Percentiles rank a stretch among this genome's conserved stretches.
phyloP scores from a whole-genome alignment of 1,284 basidiomycete species.

The Pholiota adiposa region DNA sequence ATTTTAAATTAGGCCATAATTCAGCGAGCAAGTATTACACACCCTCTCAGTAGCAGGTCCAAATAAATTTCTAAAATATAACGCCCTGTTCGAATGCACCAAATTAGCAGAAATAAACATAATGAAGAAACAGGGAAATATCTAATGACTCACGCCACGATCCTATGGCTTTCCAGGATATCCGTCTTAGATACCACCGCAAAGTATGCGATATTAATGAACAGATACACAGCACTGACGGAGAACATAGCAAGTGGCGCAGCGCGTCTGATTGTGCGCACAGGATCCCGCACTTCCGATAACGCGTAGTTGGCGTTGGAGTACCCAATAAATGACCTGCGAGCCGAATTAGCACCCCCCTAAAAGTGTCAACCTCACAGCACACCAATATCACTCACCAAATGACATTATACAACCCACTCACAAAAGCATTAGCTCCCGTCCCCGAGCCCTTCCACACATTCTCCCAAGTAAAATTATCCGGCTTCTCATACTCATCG shows the following conservation, averaged over 20 bases:
- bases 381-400: constrained; percentile 53
- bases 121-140: background rate
- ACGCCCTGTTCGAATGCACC: constrained; percentile 42
- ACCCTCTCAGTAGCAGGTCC: constrained; percentile 62
- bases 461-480: constrained; percentile 55
- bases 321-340: constrained; percentile 72
- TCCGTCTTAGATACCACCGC: constrained; percentile 68
- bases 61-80: constrained; percentile 73
- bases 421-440: constrained; percentile 59
- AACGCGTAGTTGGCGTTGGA: constrained; percentile 74
- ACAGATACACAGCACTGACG: constrained; percentile 59
- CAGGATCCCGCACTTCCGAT: constrained; percentile 68
- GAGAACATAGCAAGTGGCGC: constrained; percentile 64
- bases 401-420: constrained; percentile 67
- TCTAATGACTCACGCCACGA: constrained; percentile 56
- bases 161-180: constrained; percentile 61
- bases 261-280: constrained; percentile 67
- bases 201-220: constrained; percentile 72
- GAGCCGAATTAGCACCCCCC: no score
- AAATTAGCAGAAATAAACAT: background rate
- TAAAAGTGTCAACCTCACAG: no score
- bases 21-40: constrained; percentile 3
- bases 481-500: constrained; percentile 46
- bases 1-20: background rate
- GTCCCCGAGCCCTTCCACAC: constrained; percentile 60